Percentiles rank a stretch among this genome's conserved stretches.
These are phyloP conservation scores for Aspergillus novoparasiticus DNA, from an alignment of 2,329 filamentous ascomycete genomes.

Conservation along the genomic window DNA sequence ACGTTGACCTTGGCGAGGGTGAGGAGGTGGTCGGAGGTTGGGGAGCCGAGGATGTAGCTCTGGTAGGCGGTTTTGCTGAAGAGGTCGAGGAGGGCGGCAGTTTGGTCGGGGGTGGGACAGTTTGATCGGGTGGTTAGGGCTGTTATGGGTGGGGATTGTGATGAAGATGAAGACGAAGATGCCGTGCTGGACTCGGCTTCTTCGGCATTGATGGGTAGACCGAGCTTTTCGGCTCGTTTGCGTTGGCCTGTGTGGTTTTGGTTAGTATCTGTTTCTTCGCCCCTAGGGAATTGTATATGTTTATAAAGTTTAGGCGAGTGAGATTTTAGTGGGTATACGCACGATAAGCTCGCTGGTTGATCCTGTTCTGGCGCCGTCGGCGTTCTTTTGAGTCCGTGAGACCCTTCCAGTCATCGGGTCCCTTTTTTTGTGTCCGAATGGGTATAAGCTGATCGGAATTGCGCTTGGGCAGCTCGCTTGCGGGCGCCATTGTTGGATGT, in stretches of 20 bases:
- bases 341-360: constrained; percentile 33
- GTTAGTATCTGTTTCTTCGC: background rate
- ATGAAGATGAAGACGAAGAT: background rate
- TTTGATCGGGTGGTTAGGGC: background rate
- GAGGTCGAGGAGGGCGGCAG: constrained; percentile 10
- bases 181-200: background rate
- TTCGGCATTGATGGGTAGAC: background rate
- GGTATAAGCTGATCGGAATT: background rate
- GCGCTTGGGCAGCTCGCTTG: background rate
- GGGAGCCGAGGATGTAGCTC: constrained; percentile 26
- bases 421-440: background rate
- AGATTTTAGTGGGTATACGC: constrained; percentile 8
- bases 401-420: constrained; percentile 24
- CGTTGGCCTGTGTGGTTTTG: constrained; percentile 20
- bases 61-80: constrained; percentile 25
- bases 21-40: constrained; percentile 35
- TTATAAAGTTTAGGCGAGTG: background rate
- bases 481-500: background rate
- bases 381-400: constrained; percentile 29
- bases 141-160: constrained; percentile 1
- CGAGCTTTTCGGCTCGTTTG: constrained; percentile 14
- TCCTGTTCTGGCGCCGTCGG: constrained; percentile 31
- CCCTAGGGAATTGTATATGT: background rate
- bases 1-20: constrained; percentile 39
- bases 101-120: constrained; percentile 3